A percentile compares a stretch with the other conserved stretches of the same genome.
These are phyloP conservation scores for Articulospora tetracladia DNA, from an alignment of 495 filamentous ascomycete genomes.

Conservation along the genomic window DNA sequence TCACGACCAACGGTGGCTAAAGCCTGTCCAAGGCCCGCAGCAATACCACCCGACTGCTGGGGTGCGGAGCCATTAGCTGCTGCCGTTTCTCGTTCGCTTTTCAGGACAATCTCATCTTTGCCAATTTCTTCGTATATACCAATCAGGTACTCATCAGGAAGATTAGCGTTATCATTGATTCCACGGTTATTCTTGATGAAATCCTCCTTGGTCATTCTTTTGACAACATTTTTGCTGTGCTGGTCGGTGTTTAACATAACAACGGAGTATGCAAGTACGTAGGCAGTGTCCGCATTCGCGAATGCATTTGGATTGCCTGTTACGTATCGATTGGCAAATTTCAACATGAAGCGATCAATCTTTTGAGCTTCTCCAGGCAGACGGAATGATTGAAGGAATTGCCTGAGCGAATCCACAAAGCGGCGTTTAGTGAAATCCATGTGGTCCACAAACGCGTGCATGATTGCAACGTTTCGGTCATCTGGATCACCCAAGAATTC, in stretches of 20 bases:
- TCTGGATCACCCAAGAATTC: slow-evolving; percentile 96
- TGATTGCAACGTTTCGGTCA: slow-evolving; percentile 85
- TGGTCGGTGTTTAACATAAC: slow-evolving; percentile 96
- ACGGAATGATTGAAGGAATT: slow-evolving; percentile 92
- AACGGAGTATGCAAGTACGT: slow-evolving; percentile 92
- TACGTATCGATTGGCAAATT: slow-evolving; percentile 95
- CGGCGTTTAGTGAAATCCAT: slow-evolving; percentile 95
- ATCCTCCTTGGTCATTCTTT: slow-evolving; percentile 90
- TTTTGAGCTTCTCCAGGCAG: slow-evolving; percentile 97
- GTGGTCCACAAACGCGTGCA: slow-evolving; percentile 94
- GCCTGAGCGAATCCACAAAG: slow-evolving; percentile 87
- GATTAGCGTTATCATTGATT: slow-evolving; percentile 93
- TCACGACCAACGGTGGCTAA: slow-evolving; percentile 88
- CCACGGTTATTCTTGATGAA: slow-evolving; percentile 99
- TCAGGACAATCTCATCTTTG: slow-evolving; percentile 88
- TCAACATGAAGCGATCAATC: slow-evolving; percentile 99
- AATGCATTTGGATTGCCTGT: slow-evolving; percentile 95
- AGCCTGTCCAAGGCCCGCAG: slow-evolving; percentile 83
- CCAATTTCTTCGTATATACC: slow-evolving; percentile 91
- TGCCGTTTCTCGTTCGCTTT: slow-evolving; percentile 83
- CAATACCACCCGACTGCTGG: slow-evolving; percentile 63
- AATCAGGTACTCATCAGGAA: slow-evolving; percentile 87
- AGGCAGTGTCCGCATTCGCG: slow-evolving; percentile 96
- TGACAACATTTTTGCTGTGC: slow-evolving; percentile 83
- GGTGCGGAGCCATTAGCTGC: slow-evolving; percentile 64